Evolutionary conservation across 2,329 filamentous ascomycete species (phyloP).

Genomic region (Hymenoscyphus fraxineus): DNA sequence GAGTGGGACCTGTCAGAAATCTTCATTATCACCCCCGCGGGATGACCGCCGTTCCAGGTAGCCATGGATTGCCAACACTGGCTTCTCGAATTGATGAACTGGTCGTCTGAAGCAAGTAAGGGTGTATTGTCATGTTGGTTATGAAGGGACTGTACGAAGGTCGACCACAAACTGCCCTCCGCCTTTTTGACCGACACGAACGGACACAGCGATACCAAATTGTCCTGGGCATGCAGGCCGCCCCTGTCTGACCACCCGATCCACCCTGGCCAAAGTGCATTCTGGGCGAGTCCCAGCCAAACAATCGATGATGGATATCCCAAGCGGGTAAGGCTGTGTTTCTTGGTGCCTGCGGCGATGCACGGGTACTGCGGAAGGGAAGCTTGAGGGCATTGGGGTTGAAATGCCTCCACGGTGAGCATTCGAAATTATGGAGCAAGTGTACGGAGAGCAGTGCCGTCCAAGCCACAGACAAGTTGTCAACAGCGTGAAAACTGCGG

Average conservation of each 20-base stretch:
- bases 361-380: constrained; percentile 6
- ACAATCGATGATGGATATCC: constrained; percentile 11
- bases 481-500: not conserved
- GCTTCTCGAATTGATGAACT: not conserved
- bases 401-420: constrained; percentile 12
- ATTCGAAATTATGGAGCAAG: constrained; percentile 7
- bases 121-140: not conserved
- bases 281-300: constrained; percentile 16
- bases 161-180: constrained; percentile 3
- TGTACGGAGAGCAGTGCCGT: not conserved
- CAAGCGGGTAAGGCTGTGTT: constrained; percentile 23
- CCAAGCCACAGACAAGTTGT: no score
- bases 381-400: not conserved
- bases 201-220: constrained; percentile 19
- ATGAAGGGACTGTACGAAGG: constrained; percentile 11
- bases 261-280: constrained; percentile 18
- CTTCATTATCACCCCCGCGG: not conserved
- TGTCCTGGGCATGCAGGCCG: constrained; percentile 12
- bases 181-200: constrained; percentile 14
- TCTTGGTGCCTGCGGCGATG: constrained; percentile 15
- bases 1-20: not conserved
- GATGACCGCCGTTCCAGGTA: not conserved
- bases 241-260: constrained; percentile 14
- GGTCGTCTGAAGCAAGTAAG: not conserved
- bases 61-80: not conserved